phyloP scores from a whole-genome alignment of 495 filamentous ascomycete species.

The Aeminium ludgeri region DNA sequence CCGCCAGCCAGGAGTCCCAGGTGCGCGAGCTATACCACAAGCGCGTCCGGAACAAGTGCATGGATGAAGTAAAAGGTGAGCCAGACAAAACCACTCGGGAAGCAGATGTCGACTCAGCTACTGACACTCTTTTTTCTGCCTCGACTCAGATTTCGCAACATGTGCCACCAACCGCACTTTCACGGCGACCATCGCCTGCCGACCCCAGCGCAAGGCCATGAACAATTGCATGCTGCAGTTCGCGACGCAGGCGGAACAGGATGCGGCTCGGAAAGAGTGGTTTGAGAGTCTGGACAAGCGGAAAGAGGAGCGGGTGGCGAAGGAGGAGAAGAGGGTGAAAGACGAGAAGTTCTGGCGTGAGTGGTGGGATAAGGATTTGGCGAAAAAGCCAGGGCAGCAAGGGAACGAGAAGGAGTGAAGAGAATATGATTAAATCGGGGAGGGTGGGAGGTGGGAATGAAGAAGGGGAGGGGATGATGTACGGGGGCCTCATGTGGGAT shows the following conservation, averaged over 20 bases:
- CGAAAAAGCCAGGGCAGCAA: slow-evolving; percentile 23
- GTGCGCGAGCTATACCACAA: slow-evolving; percentile 82
- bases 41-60: slow-evolving; percentile 61
- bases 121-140: too few relatives aligned
- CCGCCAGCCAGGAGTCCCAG: slow-evolving; percentile 76
- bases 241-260: slow-evolving; percentile 69
- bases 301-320: slow-evolving; percentile 41
- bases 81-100: slow-evolving; percentile 5
- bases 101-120: not conserved
- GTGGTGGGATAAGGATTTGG: slow-evolving; percentile 39
- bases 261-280: slow-evolving; percentile 87
- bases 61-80: slow-evolving; percentile 71
- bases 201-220: slow-evolving; percentile 62
- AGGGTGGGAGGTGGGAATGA: not conserved
- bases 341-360: slow-evolving; percentile 28
- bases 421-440: not conserved
- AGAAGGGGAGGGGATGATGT: too few relatives aligned
- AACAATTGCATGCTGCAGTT: slow-evolving; percentile 81
- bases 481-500: too few relatives aligned
- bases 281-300: slow-evolving; percentile 57
- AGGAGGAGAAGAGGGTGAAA: slow-evolving; percentile 33
- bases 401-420: slow-evolving; percentile 31
- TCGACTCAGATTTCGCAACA: slow-evolving; percentile 57
- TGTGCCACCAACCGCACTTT: slow-evolving; percentile 77
- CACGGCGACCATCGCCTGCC: slow-evolving; percentile 70